Base-by-base conservation (phyloP, 2,329 filamentous ascomycete genomes). In the Pseudogymnoascus sp. region DNA sequence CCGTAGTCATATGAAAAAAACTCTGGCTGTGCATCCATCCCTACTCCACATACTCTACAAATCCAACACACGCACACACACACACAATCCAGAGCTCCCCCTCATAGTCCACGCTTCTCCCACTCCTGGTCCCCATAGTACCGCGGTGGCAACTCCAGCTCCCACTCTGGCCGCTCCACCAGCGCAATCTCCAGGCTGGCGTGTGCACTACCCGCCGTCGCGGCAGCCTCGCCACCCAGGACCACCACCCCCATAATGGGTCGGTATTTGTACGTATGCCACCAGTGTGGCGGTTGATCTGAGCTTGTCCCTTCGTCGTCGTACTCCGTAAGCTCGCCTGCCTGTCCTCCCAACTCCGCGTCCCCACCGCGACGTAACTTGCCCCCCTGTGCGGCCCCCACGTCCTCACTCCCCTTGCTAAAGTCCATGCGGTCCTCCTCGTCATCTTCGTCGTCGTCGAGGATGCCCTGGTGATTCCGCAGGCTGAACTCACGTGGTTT, bases 191-290 rank as follows among this genome's bases (percentile, higher is more conserved):
- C 94, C 4, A 89, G 75, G 63, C 67, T 24, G 17, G 26, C 29
- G 40, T 44, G 40, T 44, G 7, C 40, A 44, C 21, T 21, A 21
- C 40, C 40, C 17, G 21, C 15, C 40, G 40, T 24, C 26, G 26
- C 44, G 13, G 44, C 8, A 11, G 72, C 71, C 26, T 75, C 73
- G 17, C 66, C 68, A 60, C 68, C 70, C 65, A 81, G 74, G 44
- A 78, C 77, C 36, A 84, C 80, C 37, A 86, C 76, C 60, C 92
- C 94, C 64, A 99, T 79, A 68, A 99, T 92, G n/a, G 92, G 90
- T 63, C 92, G 83, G 75, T 97, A 99, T 74, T 96, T 95, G 79
- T 89, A 92, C 4, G 92, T 96, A 71, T 87, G 84, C 90, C 92
- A 97, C 21, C 61, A 62, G 59, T 63, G 60, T 24, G 60, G 33